Evolutionary conservation across 352 stramenopile species (phyloP).

Genomic region (Phytophthora syringae): DNA sequence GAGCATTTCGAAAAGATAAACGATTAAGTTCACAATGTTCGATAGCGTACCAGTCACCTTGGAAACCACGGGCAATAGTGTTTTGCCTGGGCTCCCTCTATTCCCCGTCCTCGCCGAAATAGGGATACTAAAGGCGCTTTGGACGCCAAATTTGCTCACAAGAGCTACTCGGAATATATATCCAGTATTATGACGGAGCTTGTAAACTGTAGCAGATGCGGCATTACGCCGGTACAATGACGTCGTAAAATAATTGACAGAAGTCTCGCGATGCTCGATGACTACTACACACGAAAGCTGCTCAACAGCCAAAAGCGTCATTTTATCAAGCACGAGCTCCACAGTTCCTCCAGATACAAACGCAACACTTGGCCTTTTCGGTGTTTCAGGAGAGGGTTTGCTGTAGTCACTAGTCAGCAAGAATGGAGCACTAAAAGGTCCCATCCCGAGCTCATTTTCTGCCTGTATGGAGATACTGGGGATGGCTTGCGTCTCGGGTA

Average conservation of each 20-base stretch:
- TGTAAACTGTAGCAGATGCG: slow-evolving; percentile 40
- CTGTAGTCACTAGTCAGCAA: background rate
- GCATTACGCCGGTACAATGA: slow-evolving; percentile 25
- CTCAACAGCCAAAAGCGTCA: slow-evolving; percentile 1
- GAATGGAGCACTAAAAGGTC: slow-evolving; percentile 26
- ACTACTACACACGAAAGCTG: slow-evolving; percentile 3
- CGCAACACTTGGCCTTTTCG: slow-evolving; percentile 9
- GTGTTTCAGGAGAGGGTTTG: background rate
- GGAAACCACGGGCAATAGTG: slow-evolving; percentile 40
- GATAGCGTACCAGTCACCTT: slow-evolving; percentile 42
- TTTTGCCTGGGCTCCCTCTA: slow-evolving; percentile 39
- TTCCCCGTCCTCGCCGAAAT: slow-evolving; percentile 39
- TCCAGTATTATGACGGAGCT: slow-evolving; percentile 48
- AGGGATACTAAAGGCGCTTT: slow-evolving; percentile 36
- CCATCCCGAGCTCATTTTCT: slow-evolving; percentile 43
- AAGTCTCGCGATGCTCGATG: slow-evolving; percentile 46
- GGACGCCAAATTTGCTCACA: slow-evolving; percentile 12
- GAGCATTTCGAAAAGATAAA: background rate
- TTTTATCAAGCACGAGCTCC: slow-evolving; percentile 25
- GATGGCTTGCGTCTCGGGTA: background rate
- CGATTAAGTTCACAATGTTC: background rate
- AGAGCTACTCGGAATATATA: slow-evolving; percentile 59
- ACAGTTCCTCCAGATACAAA: slow-evolving; percentile 33
- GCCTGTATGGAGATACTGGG: slow-evolving; percentile 46
- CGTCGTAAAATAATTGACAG: slow-evolving; percentile 19